Base-by-base conservation (phyloP, 257 asterid species). In the Paulownia fortunei region DNA sequence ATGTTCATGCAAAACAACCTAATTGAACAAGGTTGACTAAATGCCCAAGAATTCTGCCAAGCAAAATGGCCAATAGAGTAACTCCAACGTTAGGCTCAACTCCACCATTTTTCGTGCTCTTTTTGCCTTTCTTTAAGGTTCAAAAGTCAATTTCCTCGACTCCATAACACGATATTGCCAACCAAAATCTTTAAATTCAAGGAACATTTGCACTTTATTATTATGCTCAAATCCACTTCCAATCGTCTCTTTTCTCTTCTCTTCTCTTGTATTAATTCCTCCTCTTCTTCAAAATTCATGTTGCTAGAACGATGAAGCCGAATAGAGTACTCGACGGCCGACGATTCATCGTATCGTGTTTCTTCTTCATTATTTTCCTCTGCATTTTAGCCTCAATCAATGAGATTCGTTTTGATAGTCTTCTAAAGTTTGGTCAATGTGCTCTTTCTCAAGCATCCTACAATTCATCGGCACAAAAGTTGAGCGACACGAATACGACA, bases 341-440 rank as follows among this genome's bases (percentile, higher is more conserved):
- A 8, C 81, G 90, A 68, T 89, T 92, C 89, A 76, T 89, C 71
- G 16, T 86, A 2, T 73, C 88, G 12, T 89, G 87, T 30, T 83
- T 94, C 92, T 76, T 77, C 87, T 82, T 88, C 91, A 82, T 92
- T 8, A 19, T 82, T 47, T 87, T 91, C 85, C 96, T 94, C 36
- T 91, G 94, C 73, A 39, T 86, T 75, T 55, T 94, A 46, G 97
- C 97, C 54, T 87, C 90, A 8, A 68, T 94, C 80, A 94, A 89
- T 15, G 91, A 91, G 84, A 42, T 92, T n/a, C 89, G 89, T 6
- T 86, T 86, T 47, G 87, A 87, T 2, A 79, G 85, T 8, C 70
- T 90, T 24, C 49, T 87, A 1, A 91, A 85, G 42, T 85, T 94
- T 0, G 77, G 92, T 12, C 82, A 39, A 79, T 88, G 94, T 46